These are phyloP conservation scores for Raffaelea deltoideospora DNA, from an alignment of 2,329 filamentous ascomycete genomes.

Conservation along the genomic window DNA sequence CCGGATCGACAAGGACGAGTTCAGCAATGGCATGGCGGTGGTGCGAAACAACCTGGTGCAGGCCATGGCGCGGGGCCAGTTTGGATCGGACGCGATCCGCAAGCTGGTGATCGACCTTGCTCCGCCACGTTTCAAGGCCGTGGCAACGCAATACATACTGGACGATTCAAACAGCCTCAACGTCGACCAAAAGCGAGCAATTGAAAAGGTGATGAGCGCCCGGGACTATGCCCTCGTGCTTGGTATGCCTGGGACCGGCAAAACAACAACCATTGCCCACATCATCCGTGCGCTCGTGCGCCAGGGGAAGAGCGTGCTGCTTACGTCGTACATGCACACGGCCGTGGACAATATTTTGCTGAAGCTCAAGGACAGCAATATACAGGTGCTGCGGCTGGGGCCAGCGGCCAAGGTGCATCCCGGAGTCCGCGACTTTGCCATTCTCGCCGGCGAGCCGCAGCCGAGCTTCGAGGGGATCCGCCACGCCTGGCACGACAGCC, in stretches of 20 bases:
- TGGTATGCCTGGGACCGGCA: constrained; percentile 95
- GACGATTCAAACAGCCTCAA: constrained; percentile 55
- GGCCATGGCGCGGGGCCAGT: constrained; percentile 69
- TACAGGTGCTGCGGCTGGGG: constrained; percentile 73
- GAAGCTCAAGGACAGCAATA: constrained; percentile 54
- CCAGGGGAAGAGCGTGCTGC: constrained; percentile 79
- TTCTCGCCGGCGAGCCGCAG: constrained; percentile 59
- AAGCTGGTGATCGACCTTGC: constrained; percentile 66
- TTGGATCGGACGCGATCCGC: constrained; percentile 57
- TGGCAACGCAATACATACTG: constrained; percentile 47
- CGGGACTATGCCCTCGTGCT: constrained; percentile 93
- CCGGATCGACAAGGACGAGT: constrained; percentile 92
- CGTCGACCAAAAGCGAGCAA: constrained; percentile 69
- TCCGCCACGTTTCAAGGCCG: constrained; percentile 56
- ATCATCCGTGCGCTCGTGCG: constrained; percentile 83
- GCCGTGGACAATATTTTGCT: constrained; percentile 96
- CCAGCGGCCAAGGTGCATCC: constrained; percentile 74
- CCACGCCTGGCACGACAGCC: constrained; percentile 67
- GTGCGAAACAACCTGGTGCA: constrained; percentile 89
- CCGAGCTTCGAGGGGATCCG: constrained; percentile 71
- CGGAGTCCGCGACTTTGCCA: constrained; percentile 74
- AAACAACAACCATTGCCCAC: constrained; percentile 95
- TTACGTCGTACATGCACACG: constrained; percentile 94
- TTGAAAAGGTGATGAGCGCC: constrained; percentile 91
- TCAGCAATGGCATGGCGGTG: constrained; percentile 92